Evolutionary conservation across 2,329 filamentous ascomycete species (phyloP).

Genomic region (Beauveria asiatica): DNA sequence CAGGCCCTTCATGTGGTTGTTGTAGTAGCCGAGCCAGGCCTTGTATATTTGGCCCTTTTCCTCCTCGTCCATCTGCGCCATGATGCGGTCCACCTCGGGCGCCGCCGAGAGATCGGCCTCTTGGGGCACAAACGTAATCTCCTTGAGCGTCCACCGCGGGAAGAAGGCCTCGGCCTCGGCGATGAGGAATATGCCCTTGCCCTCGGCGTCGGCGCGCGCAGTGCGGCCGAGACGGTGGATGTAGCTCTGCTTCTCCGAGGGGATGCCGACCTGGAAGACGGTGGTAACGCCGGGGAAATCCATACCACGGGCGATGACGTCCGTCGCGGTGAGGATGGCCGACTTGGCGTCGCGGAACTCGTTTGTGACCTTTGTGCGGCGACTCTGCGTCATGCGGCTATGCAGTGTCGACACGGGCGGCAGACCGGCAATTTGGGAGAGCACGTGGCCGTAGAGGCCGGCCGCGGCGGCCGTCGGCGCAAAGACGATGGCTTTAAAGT

Average conservation of each 20-base stretch:
- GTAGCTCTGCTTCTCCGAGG: slow-evolving; percentile 53
- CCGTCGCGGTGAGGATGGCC: slow-evolving; percentile 57
- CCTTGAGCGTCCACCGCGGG: slow-evolving; percentile 39
- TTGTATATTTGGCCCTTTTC: slow-evolving; percentile 43
- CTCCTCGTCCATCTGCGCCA: slow-evolving; percentile 34
- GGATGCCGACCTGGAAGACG: slow-evolving; percentile 55
- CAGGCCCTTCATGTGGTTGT: slow-evolving; percentile 37
- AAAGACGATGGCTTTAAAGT: slow-evolving; percentile 82
- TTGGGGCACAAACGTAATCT: slow-evolving; percentile 43
- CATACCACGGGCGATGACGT: slow-evolving; percentile 65
- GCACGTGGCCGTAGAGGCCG: slow-evolving; percentile 40
- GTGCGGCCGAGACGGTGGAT: slow-evolving; percentile 61
- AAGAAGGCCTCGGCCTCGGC: slow-evolving; percentile 43
- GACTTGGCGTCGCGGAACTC: slow-evolving; percentile 44
- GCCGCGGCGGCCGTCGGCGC: slow-evolving; percentile 52
- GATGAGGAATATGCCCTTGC: slow-evolving; percentile 54
- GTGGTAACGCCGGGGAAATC: slow-evolving; percentile 63
- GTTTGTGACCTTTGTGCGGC: slow-evolving; percentile 51
- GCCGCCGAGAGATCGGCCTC: slow-evolving; percentile 36
- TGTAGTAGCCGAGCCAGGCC: slow-evolving; percentile 50
- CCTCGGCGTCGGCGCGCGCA: slow-evolving; percentile 54
- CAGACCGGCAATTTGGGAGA: slow-evolving; percentile 31
- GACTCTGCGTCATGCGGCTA: slow-evolving; percentile 41
- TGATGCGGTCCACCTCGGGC: slow-evolving; percentile 29
- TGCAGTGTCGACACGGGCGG: slow-evolving; percentile 39